phyloP scores from a whole-genome alignment of 257 asterid species.

The Fraxinus americana region DNA sequence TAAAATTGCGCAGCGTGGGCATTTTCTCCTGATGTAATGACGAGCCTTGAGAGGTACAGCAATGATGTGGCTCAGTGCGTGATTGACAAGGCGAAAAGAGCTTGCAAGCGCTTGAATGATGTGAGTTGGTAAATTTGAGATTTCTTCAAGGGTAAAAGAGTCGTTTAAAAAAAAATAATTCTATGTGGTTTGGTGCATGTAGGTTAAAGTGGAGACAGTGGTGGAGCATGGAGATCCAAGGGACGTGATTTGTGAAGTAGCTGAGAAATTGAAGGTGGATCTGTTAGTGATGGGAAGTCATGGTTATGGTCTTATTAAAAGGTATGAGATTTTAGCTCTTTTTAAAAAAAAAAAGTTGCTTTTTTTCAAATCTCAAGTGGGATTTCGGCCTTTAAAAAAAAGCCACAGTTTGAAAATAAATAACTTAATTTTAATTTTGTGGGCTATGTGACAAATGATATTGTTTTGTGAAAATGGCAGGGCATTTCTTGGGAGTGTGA shows the following conservation, averaged over 20 bases:
- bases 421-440: no score
- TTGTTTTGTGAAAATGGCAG: slow-evolving; percentile 34
- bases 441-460: background rate
- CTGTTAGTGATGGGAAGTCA: slow-evolving; percentile 68
- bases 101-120: slow-evolving; percentile 37
- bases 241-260: slow-evolving; percentile 69
- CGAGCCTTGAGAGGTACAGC: slow-evolving; percentile 52
- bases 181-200: slow-evolving; percentile 20
- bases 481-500: slow-evolving; percentile 83
- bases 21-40: slow-evolving; percentile 42
- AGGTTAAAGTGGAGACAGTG: slow-evolving; percentile 69
- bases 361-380: no score
- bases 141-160: background rate
- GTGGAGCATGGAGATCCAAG: slow-evolving; percentile 74
- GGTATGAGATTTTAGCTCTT: slow-evolving; percentile 21
- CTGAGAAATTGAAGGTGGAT: slow-evolving; percentile 60
- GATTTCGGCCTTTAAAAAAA: background rate
- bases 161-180: background rate
- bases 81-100: slow-evolving; percentile 45
- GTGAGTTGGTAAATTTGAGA: slow-evolving; percentile 1
- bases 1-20: no score
- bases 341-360: background rate
- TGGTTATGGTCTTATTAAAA: slow-evolving; percentile 67
- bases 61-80: slow-evolving; percentile 47
- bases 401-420: no score